A percentile compares a stretch with the other conserved stretches of the same genome.
These are phyloP conservation scores for Orbilia blumenaviensis DNA, from an alignment of 2,329 filamentous ascomycete species.

Conservation along the genomic window DNA sequence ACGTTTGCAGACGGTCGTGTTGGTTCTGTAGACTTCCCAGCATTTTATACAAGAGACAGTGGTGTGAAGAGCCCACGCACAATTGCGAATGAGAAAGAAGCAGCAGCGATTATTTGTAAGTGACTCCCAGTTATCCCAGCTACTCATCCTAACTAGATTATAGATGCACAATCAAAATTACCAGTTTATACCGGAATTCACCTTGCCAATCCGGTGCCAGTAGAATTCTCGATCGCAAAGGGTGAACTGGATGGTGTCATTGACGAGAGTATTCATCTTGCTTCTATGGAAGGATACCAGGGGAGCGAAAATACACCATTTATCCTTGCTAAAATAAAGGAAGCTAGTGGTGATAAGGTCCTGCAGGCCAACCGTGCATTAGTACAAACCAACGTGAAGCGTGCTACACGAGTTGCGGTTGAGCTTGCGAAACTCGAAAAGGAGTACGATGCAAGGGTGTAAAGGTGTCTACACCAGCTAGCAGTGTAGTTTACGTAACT, in stretches of 20 bases:
- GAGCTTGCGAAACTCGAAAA: conserved; percentile 62
- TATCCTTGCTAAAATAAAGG: conserved; percentile 78
- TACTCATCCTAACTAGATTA: no score
- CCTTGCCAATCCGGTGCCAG: conserved; percentile 58
- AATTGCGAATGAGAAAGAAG: conserved; percentile 78
- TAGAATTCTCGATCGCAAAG: no score
- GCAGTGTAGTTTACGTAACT: no score
- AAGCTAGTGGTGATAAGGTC: conserved; percentile 76
- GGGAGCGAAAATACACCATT: conserved; percentile 86
- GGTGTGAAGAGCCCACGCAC: conserved; percentile 79
- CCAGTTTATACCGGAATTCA: no score
- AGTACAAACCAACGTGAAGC: conserved; percentile 72
- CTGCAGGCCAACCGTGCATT: conserved; percentile 77
- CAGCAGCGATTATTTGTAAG: conserved; percentile 80
- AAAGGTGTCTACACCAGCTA: no score
- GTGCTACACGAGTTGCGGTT: conserved; percentile 72
- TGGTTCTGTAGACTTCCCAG: conserved; percentile 80
- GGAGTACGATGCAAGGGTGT: no score
- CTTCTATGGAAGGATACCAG: conserved; percentile 70
- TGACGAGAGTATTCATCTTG: conserved; percentile 72
- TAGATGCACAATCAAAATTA: no score
- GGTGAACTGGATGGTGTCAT: conserved; percentile 66
- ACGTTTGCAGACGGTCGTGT: conserved; percentile 76
- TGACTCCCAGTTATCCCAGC: no score
- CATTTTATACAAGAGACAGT: conserved; percentile 90